Percentiles rank a stretch among this genome's conserved stretches.
These are phyloP conservation scores for Breynia disticha DNA, from an alignment of 441 rosid genomes.

Conservation along the genomic window DNA sequence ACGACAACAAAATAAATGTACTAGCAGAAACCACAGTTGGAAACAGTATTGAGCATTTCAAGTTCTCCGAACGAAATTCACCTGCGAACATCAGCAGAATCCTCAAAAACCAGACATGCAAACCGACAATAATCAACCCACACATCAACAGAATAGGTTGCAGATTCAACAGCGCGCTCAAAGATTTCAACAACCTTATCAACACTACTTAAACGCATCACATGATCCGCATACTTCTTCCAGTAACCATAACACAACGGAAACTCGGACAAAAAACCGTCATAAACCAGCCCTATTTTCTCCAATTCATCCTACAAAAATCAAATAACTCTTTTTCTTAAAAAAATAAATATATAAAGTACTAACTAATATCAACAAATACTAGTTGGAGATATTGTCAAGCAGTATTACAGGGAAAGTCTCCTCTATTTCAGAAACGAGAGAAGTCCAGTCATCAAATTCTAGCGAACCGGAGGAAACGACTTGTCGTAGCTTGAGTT, in stretches of 20 bases:
- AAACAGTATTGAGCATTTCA: too few species aligned
- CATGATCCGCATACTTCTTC: conserved; percentile 68
- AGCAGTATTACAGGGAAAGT: conserved; percentile 36
- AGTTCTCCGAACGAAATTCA: conserved; percentile 25
- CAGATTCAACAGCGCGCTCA: conserved; percentile 67
- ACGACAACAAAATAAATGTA: too few species aligned
- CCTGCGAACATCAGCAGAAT: conserved; percentile 67
- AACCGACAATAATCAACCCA: conserved; percentile 78
- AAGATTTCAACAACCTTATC: conserved; percentile 63
- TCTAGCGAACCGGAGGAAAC: conserved; percentile 35
- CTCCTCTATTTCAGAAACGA: conserved; percentile 50
- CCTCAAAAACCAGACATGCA: conserved; percentile 45
- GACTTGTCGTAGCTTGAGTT: conserved; percentile 31
- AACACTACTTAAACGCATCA: conserved; percentile 35
- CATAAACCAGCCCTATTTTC: conserved; percentile 55
- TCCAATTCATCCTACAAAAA: conserved; percentile 58
- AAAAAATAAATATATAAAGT: too few species aligned
- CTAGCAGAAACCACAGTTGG: too few species aligned
- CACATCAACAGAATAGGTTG: conserved; percentile 58
- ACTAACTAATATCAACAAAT: too few species aligned
- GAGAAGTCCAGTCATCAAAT: conserved; percentile 76
- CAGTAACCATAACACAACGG: conserved; percentile 88
- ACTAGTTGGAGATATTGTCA: too few species aligned
- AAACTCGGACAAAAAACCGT: conserved; percentile 63
- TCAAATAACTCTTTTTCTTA: too few species aligned